Conservation (phyloP, 768 basidiomycete species). For the Agrocybe pediades region DNA sequence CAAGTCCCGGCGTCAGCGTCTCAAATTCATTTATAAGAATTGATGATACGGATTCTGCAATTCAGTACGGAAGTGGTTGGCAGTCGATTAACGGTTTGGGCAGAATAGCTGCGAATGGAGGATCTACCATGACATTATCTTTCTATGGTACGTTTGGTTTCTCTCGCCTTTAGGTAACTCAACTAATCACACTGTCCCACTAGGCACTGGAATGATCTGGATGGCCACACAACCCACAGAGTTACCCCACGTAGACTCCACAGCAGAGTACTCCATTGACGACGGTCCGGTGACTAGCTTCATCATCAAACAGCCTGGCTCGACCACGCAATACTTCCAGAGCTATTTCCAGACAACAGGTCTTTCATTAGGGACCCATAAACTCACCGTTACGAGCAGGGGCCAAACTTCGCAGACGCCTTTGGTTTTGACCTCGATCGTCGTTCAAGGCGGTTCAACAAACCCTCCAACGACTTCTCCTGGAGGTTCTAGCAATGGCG, state of each 20-base stretch:
- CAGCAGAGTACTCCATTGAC: constrained; percentile 27
- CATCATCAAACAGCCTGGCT: constrained; percentile 12
- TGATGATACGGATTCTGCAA: constrained; percentile 19
- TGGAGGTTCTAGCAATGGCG: not conserved
- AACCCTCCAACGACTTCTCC: not conserved
- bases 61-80: constrained; percentile 24
- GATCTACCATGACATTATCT: constrained; percentile 17
- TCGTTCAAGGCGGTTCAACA: constrained; percentile 1
- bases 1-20: constrained; percentile 10
- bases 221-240: constrained; percentile 21
- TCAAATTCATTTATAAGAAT: constrained; percentile 18
- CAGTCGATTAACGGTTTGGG: constrained; percentile 6
- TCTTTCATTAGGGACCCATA: constrained; percentile 20
- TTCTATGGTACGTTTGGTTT: constrained; percentile 23
- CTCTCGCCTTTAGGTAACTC: not conserved
- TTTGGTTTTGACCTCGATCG: not conserved
- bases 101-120: constrained; percentile 16
- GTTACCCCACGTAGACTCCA: constrained; percentile 11
- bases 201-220: constrained; percentile 28
- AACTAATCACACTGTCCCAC: not conserved
- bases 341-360: constrained; percentile 15
- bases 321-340: constrained; percentile 21
- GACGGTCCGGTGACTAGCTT: constrained; percentile 20
- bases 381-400: constrained; percentile 14
- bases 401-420: constrained; percentile 8